Conservation (phyloP, 805 yeast genomes). For the Brettanomyces anomalus region DNA sequence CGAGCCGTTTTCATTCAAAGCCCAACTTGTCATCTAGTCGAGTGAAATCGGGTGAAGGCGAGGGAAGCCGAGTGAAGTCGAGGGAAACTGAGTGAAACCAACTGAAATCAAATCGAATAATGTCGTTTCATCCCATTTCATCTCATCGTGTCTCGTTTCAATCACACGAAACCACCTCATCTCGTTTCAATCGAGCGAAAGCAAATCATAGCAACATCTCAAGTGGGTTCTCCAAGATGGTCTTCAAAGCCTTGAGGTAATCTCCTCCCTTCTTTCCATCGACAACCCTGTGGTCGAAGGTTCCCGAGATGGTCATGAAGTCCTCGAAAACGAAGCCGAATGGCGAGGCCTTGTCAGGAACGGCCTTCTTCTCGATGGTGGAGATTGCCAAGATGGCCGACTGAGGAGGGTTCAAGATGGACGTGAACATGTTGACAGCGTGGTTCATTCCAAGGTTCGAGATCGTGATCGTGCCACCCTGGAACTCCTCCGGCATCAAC, state of each 20-base stretch:
- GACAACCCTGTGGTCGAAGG: slow-evolving; percentile 93
- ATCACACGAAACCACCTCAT: too few species aligned
- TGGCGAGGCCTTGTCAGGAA: slow-evolving; percentile 85
- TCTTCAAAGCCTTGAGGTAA: slow-evolving; percentile 87
- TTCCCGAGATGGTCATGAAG: slow-evolving; percentile 85
- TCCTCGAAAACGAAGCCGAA: slow-evolving; percentile 90
- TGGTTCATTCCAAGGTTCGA: slow-evolving; percentile 98
- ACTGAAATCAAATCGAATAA: too few species aligned
- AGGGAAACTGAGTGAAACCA: too few species aligned
- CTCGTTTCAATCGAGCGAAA: too few species aligned
- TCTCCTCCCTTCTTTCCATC: slow-evolving; percentile 99
- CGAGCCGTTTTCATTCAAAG: too few species aligned
- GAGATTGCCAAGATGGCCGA: slow-evolving; percentile 90
- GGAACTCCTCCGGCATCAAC: slow-evolving; percentile 92
- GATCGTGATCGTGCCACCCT: slow-evolving; percentile 98
- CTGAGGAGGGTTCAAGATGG: slow-evolving; percentile 98
- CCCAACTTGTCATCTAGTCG: too few species aligned
- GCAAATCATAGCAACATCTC: slow-evolving; percentile 68
- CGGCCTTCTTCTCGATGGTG: slow-evolving; percentile 84
- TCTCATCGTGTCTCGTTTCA: too few species aligned
- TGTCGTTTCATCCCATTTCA: too few species aligned
- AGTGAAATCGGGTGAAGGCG: too few species aligned
- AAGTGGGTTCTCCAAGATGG: slow-evolving; percentile 89
- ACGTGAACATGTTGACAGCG: slow-evolving; percentile 88
- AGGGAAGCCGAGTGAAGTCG: too few species aligned